Evolutionary conservation across 2,329 filamentous ascomycete species (phyloP), one percentile per base, ranked within the genome.

Genomic region (Penicillium sp.): DNA sequence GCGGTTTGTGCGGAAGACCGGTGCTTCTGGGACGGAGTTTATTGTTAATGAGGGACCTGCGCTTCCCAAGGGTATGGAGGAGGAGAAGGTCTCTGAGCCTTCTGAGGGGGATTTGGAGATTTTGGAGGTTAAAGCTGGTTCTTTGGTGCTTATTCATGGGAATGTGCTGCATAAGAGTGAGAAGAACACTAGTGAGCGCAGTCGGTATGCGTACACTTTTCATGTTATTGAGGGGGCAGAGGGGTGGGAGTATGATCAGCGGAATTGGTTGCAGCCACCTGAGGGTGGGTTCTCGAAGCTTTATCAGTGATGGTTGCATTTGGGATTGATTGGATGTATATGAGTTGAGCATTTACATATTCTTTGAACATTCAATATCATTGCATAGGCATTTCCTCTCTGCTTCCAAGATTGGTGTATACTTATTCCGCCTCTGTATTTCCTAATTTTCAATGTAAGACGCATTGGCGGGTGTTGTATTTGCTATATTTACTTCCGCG

Each of bases 141-240:
- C 90, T 47, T 74, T 99, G 74, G 92, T 98, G 48, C 77, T 99
- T 60, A 98, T 99, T 63, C 93, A 99, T 78, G 95, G 95, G 1
- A 98, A 98, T 75, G 78, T 97, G 66, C 73, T 98, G 78, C 95
- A 99, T 77, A 96, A 96, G 85, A 97, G 93, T 72, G 92, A 96
- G 84, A 90, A 84, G 81, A 99, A 99, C 73, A 83, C 85, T 55
- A 96, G 93, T 72, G 77, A 83, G 62, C 93, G 91, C 80, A 92
- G 93, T 22, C 83, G 93, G 64, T 96, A 95, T 71, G 96, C 97
- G 53, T 99, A 98, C 76, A 98, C 95, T 0, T 99, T 98, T 74
- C 95, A 99, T 79, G 85, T 96, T 56, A 98, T 98, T 69, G 95
- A 98, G 77, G 90, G 89, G 0, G 84, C 89, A 21, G 80, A 87